Base-by-base conservation (phyloP, 257 asterid genomes). In the Solanum peruvianum region DNA sequence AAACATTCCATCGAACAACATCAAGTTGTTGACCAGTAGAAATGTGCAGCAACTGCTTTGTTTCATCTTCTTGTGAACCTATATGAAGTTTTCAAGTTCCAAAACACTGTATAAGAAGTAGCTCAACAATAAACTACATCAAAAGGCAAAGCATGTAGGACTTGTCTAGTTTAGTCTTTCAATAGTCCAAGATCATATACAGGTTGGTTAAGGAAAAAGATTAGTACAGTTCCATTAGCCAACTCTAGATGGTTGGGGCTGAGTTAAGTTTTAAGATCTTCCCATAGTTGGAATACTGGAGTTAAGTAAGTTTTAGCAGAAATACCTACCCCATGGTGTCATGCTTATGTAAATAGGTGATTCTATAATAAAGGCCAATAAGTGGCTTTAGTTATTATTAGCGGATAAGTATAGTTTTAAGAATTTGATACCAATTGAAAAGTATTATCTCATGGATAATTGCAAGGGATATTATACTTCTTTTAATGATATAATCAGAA, bases 1-100 rank as follows among this genome's bases (percentile, higher is more conserved):
- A 92, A 86, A 86, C 93, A 87, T 95, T 96, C 99, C 99, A 95
- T 84, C 98, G 92, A 87, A 94, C 92, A 41, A 91, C 96, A 89
- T 96, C 98, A 91, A 95, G 93, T 89, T 94, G 95, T 85, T 91
- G 94, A 69, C 81, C 37, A 25, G 91, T 90, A 82, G 95, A 88
- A 86, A 92, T 90, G 90, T 96, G 98, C 91, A 95, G 90, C 90
- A 95, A 82, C 87, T 93, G 99, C 78, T 94, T 95, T 83, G 92
- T 86, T 90, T 94, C 98, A 89, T 95, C 97, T 88, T 96, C 98
- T 87, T 87, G 87, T 27, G 62, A 82, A 82, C 87, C 95, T 92
- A 73, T 77, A 88, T 23, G 89, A 88, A 85, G 84, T 84, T 49
- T 80, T 47, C 85, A 47, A 80, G 21, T 80, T 47, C 69, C 67